Conservation (phyloP, 1,284 basidiomycete species). For the Ceratobasidium sp. region DNA sequence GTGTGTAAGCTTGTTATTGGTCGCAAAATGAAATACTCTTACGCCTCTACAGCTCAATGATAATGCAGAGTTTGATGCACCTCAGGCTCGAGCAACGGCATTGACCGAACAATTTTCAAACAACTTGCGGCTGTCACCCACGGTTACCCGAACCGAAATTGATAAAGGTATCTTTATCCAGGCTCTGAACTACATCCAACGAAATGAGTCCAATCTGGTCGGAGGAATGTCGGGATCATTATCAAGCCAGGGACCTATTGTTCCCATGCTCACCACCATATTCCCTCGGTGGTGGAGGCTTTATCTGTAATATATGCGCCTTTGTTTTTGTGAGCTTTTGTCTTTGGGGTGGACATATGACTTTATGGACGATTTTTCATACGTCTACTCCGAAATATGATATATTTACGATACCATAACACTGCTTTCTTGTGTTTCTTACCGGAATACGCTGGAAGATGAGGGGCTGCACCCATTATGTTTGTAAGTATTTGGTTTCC, state of each 20-base stretch:
- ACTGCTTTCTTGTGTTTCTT: not conserved
- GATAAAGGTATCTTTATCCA: constrained; percentile 1
- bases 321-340: not conserved
- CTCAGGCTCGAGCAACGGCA: not conserved
- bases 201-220: not conserved
- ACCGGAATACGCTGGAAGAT: not conserved
- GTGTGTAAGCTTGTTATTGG: not conserved
- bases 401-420: no score
- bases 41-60: not conserved
- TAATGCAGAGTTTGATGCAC: not conserved
- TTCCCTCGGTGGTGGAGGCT: constrained; percentile 36
- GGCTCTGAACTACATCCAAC: not conserved
- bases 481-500: not conserved
- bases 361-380: no score
- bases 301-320: constrained; percentile 3
- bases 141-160: constrained; percentile 3
- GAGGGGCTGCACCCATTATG: not conserved
- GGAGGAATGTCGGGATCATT: constrained; percentile 23
- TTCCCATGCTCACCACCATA: constrained; percentile 20
- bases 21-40: not conserved
- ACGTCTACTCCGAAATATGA: no score
- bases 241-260: not conserved
- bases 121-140: constrained; percentile 15
- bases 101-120: constrained; percentile 5
- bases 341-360: not conserved